Evolutionary conservation across 2,329 filamentous ascomycete species (phyloP), one percentile per base, ranked within the genome.

Genomic region (Teratosphaeria viscida): DNA sequence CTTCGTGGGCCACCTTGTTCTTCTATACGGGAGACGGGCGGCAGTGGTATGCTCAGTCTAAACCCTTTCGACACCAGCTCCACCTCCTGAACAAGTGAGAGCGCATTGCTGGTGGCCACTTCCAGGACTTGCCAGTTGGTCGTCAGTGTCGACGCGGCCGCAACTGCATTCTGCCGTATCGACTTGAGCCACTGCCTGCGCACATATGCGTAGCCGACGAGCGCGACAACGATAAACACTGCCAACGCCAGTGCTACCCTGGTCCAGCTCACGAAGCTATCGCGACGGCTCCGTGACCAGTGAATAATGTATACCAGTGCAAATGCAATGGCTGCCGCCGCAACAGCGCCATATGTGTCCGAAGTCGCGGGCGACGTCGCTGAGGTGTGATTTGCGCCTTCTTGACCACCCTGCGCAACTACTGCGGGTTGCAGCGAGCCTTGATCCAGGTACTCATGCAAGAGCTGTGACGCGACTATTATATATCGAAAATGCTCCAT

Each of bases 401-500:
- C 65, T 27, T 65, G 39, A 12, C 64, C 62, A 16, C 59, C 59
- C 26, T 37, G 63, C 1, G 62, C 54, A 3, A 54, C 29, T 11
- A 65, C 59, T 16, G 59, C 54, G 1, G 73, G 69, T 39, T 74
- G 73, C 52, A 78, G 61, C 14, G 74, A 70, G 32, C 73, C 74
- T 62, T 76, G 75, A 57, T 75, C 73, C 8, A 73, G 67, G 65
- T 88, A 82, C 49, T 88, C 88, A 68, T 85, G 90, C 49, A 96
- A 79, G 14, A 96, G 81, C 72, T 96, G 91, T 26, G 92, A 96
- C 56, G 91, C 91, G 69, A 96, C 88, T 64, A 96, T 89, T 26
- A 89, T 88, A 75, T 96, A 96, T 64, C 92, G 88, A 70, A 96
- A 96, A 70, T 91, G 88, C 74, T 96, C 92, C 61, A 96, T 81